Evolutionary conservation across 257 asterid species (phyloP).

Genomic region (Rubia yunnanensis): DNA sequence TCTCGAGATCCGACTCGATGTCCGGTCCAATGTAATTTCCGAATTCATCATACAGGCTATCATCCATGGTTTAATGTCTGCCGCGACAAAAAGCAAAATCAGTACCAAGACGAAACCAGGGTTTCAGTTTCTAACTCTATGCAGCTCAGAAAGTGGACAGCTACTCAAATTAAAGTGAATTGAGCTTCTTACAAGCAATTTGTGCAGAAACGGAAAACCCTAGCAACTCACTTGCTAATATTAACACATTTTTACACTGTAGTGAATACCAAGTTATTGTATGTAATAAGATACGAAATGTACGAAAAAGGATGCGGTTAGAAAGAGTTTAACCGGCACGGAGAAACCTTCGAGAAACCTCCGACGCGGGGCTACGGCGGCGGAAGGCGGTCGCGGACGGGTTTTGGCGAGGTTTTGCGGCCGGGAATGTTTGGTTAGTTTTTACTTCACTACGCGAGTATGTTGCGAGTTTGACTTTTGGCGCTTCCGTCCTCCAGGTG

Average conservation of each 20-base stretch:
- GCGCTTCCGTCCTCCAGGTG: neutral
- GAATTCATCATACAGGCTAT: slow-evolving; percentile 86
- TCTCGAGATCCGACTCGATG: slow-evolving; percentile 85
- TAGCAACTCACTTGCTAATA: neutral
- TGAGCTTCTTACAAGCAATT: neutral
- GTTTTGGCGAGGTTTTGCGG: slow-evolving; percentile 3
- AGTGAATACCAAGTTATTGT: neutral
- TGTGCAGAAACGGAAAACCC: neutral
- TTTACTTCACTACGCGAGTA: neutral
- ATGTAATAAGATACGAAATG: neutral
- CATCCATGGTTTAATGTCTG: slow-evolving; percentile 63
- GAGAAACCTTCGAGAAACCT: too few relatives aligned
- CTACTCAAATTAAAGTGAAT: neutral
- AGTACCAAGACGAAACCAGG: neutral
- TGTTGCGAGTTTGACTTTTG: neutral
- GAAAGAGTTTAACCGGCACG: neutral
- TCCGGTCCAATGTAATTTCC: slow-evolving; percentile 98
- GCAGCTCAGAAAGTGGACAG: neutral
- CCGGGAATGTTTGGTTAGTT: neutral
- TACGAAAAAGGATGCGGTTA: too few relatives aligned
- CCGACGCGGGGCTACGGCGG: neutral
- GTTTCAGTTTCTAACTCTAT: neutral
- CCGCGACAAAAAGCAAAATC: neutral
- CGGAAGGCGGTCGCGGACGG: neutral
- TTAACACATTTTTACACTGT: neutral